Base-by-base conservation (phyloP, 2,329 filamentous ascomycete species). In the Phoma sp. region DNA sequence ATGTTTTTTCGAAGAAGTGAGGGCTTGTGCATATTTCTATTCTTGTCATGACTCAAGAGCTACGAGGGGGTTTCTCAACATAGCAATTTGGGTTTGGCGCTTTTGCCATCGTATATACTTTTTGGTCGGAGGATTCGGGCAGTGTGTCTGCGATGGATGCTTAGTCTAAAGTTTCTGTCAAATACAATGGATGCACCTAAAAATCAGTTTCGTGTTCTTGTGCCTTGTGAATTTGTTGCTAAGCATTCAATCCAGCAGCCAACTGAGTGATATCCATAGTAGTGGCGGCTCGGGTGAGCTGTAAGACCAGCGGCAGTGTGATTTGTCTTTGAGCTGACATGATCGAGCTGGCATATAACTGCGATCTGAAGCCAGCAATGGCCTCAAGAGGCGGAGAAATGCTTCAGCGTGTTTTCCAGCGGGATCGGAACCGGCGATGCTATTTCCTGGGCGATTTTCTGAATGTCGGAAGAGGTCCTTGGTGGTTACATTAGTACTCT, bases 1-100 rank as follows among this genome's bases (percentile, higher is more conserved):
- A 11, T 13, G 10, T 13, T 33, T 8, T 33, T 4, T 33, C 32
- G 32, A 33, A 33, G 25, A 7, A 40, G 41, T 22, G 40, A 43
- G 33, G 41, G 18, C 22, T 30, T 39, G 36, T 45, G 27, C 36
- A 44, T 51, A 45, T 32, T 40, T 40, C 35, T n/a, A 44, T 51
- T 51, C 47, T 51, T 29, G 41, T 44, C 47, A 36, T n/a, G 33
- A 23, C 10, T n/a, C 41, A 6, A 25, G 37, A 9, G 33, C 33
- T 45, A 35, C 33, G 39, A 41, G 25, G 39, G 30, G 25, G n/a
- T 29, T 29, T 10, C 14, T 29, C 25, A 30, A 27, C 22, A 22
- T 30, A 51, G 40, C 40, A 18, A 33, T 18, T 29, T 22, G 32
- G 25, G 14, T 39, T 24, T 23, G 35, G 40, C 41, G 42, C 22